phyloP scores from a whole-genome alignment of 2,329 filamentous ascomycete genomes.

The Intubia oerlemansii region DNA sequence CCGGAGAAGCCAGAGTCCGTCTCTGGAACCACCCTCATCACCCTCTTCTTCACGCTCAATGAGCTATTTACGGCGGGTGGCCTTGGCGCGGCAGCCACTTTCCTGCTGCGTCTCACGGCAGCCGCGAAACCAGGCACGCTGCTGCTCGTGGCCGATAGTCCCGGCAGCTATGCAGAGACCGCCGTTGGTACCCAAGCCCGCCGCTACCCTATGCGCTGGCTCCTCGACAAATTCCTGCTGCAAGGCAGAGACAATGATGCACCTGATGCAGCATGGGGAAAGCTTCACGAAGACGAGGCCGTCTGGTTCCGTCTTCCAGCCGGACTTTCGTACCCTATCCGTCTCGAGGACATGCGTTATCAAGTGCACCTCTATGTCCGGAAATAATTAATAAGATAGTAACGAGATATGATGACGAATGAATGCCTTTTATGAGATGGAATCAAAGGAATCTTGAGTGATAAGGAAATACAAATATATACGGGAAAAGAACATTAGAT shows the following conservation, averaged over 20 bases:
- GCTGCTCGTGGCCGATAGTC: constrained; percentile 76
- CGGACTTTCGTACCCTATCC: constrained; percentile 55
- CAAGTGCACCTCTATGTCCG: constrained; percentile 64
- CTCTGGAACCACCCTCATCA: constrained; percentile 37
- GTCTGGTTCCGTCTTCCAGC: constrained; percentile 63
- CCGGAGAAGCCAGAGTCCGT: too few species aligned
- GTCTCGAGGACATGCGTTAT: constrained; percentile 85
- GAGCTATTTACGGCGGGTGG: constrained; percentile 73
- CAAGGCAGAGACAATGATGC: too few species aligned
- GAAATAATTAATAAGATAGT: too few species aligned
- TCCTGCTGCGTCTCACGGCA: constrained; percentile 49
- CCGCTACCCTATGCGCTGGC: constrained; percentile 83
- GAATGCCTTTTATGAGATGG: too few species aligned
- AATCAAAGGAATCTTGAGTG: too few species aligned
- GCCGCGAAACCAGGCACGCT: constrained; percentile 35
- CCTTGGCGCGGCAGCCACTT: constrained; percentile 48
- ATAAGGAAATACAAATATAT: too few species aligned
- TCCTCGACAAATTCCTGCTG: constrained; percentile 62
- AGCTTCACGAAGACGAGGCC: constrained; percentile 54
- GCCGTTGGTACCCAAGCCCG: constrained; percentile 39
- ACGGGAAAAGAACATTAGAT: too few species aligned
- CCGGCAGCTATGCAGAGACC: constrained; percentile 79
- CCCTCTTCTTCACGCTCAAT: constrained; percentile 84
- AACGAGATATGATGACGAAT: too few species aligned
- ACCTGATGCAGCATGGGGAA: constrained; percentile 48